Conservation (phyloP, 2,329 filamentous ascomycete species). For the Rasamsonia emersonii region DNA sequence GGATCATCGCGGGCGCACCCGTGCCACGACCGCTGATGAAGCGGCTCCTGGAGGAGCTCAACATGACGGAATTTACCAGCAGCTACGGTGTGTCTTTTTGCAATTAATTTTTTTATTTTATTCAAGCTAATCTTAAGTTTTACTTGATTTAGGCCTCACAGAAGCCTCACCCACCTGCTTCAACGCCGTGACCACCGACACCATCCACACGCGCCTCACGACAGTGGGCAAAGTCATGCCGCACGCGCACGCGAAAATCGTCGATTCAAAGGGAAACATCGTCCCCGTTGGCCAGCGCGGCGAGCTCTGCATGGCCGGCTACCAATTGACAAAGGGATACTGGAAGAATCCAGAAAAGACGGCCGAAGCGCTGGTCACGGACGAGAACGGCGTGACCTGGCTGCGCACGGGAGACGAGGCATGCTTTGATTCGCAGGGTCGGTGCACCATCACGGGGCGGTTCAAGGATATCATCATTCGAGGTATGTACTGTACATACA, state of each 20-base stretch:
- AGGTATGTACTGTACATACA: no score
- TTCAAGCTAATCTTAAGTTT: constrained; percentile 4
- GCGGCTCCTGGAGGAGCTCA: constrained; percentile 59
- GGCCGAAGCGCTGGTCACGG: constrained; percentile 59
- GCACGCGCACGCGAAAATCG: constrained; percentile 68
- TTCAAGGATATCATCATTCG: constrained; percentile 76
- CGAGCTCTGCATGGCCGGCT: constrained; percentile 70
- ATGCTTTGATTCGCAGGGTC: constrained; percentile 48
- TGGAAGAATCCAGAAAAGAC: constrained; percentile 47
- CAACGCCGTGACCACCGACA: constrained; percentile 68
- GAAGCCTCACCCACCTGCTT: constrained; percentile 75
- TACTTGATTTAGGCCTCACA: constrained; percentile 49
- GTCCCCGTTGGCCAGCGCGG: constrained; percentile 61
- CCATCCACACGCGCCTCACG: constrained; percentile 55
- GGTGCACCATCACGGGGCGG: constrained; percentile 64
- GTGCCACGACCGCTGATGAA: constrained; percentile 70
- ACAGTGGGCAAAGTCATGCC: constrained; percentile 72
- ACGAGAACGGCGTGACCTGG: constrained; percentile 52
- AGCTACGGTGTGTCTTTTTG: constrained; percentile 43
- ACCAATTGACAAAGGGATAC: constrained; percentile 57
- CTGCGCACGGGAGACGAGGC: constrained; percentile 56
- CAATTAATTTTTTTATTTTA: not conserved
- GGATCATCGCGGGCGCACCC: constrained; percentile 70
- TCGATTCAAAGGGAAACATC: constrained; percentile 54
- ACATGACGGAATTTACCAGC: constrained; percentile 65